A percentile compares a stretch with the other conserved stretches of the same genome.
Conservation (phyloP, 208 protist species). For the Leishmania amazonensis region DNA sequence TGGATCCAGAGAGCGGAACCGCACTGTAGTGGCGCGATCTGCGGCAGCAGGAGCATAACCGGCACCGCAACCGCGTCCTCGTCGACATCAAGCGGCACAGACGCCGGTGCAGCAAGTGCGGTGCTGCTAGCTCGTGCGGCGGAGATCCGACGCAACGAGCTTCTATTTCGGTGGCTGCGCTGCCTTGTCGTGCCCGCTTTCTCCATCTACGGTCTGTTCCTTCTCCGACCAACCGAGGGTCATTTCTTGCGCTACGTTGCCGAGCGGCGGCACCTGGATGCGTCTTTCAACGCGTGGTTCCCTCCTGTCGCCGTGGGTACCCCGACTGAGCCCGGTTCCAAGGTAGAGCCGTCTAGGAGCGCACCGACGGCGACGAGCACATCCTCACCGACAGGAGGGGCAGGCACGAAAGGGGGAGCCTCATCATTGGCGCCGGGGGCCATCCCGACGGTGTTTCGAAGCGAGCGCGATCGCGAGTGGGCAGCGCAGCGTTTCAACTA, state of each 20-base stretch:
- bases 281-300: slow-evolving; percentile 62
- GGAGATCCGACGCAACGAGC: slow-evolving; percentile 51
- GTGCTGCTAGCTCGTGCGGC: slow-evolving; percentile 23
- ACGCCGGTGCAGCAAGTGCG: neutral
- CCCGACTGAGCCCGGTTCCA: neutral
- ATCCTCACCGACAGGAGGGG: neutral
- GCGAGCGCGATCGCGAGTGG: slow-evolving; percentile 34
- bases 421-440: neutral
- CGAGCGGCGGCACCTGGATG: slow-evolving; percentile 67
- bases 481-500: slow-evolving; percentile 28
- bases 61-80: neutral
- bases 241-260: slow-evolving; percentile 81
- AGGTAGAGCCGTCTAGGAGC: neutral
- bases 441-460: slow-evolving; percentile 12
- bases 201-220: slow-evolving; percentile 53
- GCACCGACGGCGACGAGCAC: neutral
- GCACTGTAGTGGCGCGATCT: neutral
- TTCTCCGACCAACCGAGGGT: slow-evolving; percentile 70
- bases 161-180: slow-evolving; percentile 49
- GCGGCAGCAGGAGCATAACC: neutral
- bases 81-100: neutral
- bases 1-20: neutral
- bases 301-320: slow-evolving; percentile 30
- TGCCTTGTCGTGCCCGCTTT: slow-evolving; percentile 63
- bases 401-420: neutral